Evolutionary conservation across 352 stramenopile species (phyloP).

Genomic region (Pythium scleroteichum): DNA sequence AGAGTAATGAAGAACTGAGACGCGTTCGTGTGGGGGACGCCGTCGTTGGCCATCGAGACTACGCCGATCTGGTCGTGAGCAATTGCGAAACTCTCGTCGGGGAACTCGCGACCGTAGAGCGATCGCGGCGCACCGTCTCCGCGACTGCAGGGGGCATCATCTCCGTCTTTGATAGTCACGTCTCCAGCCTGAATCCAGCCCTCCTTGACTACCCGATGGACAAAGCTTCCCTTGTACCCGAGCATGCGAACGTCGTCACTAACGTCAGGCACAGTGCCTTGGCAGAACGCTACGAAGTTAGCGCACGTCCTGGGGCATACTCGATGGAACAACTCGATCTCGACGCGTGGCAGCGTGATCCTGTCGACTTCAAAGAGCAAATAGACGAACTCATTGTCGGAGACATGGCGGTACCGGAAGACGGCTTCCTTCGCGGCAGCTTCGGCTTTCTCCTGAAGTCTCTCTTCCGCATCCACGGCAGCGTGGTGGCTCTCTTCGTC

Average conservation of each 20-base stretch:
- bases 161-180: conserved; percentile 28
- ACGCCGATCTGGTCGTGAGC: conserved; percentile 63
- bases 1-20: conserved; percentile 99
- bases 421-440: conserved; percentile 43
- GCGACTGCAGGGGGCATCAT: conserved; percentile 1
- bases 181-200: conserved; percentile 82
- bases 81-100: conserved; percentile 75
- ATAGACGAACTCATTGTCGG: conserved; percentile 58
- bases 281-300: conserved; percentile 77
- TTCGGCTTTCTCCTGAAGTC: conserved; percentile 49
- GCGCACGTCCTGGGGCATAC: conserved; percentile 68
- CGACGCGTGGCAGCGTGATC: conserved; percentile 54
- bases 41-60: conserved; percentile 96
- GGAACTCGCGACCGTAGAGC: conserved; percentile 60
- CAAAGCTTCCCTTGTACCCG: conserved; percentile 51
- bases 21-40: conserved; percentile 95
- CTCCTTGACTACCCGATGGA: conserved; percentile 66
- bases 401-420: conserved; percentile 42
- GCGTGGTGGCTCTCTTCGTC: conserved; percentile 23
- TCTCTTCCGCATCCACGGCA: conserved; percentile 50
- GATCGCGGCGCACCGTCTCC: conserved; percentile 57
- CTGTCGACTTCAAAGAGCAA: conserved; percentile 66
- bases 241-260: conserved; percentile 38
- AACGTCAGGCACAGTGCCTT: conserved; percentile 48
- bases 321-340: conserved; percentile 67